A percentile compares a stretch with the other conserved stretches of the same genome.
phyloP scores from a whole-genome alignment of 2,329 filamentous ascomycete genomes.

The Thielaviopsis ethacetica region DNA sequence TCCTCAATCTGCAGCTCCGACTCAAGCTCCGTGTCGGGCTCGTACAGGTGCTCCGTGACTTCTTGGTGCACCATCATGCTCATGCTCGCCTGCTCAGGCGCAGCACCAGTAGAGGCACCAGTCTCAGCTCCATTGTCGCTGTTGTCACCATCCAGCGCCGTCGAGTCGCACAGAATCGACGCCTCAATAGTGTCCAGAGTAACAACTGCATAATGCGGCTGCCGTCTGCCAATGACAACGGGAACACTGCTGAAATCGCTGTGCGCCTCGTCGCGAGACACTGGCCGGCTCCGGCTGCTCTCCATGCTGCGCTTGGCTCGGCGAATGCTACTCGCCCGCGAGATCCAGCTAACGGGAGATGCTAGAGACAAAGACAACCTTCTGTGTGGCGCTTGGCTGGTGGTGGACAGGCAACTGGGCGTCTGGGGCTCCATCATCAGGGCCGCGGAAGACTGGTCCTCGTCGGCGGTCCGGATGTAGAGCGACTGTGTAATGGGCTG shows the following conservation, averaged over 20 bases:
- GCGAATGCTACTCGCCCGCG: slow-evolving; percentile 38
- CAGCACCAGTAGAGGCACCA: background rate
- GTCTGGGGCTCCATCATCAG: background rate
- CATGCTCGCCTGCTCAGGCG: background rate
- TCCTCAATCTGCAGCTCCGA: background rate
- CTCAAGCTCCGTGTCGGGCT: slow-evolving; percentile 1
- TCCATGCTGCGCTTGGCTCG: slow-evolving; percentile 31
- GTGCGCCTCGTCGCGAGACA: slow-evolving; percentile 4
- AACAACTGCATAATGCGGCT: slow-evolving; percentile 7
- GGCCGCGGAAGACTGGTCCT: background rate
- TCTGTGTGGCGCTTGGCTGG: slow-evolving; percentile 16
- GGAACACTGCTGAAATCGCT: background rate
- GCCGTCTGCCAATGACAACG: background rate
- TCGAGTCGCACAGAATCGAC: slow-evolving; percentile 10
- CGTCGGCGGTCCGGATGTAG: background rate
- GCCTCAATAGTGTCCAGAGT: slow-evolving; percentile 11
- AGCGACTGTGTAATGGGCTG: background rate
- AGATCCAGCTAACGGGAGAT: slow-evolving; percentile 39
- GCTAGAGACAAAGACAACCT: slow-evolving; percentile 45
- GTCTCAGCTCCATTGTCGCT: background rate
- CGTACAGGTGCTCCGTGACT: background rate
- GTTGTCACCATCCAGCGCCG: background rate
- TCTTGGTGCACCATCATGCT: background rate
- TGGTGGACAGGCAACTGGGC: background rate
- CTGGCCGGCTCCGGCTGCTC: background rate